Evolutionary conservation across 352 stramenopile species (phyloP).

Genomic region (Globisporangium spinosum): DNA sequence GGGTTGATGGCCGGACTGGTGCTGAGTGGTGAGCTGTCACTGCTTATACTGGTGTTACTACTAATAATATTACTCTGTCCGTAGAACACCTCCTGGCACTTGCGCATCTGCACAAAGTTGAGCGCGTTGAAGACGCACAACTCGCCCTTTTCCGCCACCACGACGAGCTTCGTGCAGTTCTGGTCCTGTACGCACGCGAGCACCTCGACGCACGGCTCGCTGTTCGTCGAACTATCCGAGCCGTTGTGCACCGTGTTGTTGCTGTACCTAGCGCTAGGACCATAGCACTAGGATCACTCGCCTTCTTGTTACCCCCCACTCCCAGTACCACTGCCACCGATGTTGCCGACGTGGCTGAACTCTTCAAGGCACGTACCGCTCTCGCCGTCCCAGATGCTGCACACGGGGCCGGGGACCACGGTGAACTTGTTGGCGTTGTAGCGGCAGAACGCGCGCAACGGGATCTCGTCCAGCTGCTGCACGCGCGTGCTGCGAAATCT

Average conservation of each 20-base stretch:
- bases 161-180: conserved; percentile 59
- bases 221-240: conserved; percentile 11
- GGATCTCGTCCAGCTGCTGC: conserved; percentile 70
- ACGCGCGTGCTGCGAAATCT: conserved; percentile 50
- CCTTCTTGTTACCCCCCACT: conserved; percentile 9
- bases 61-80: background rate
- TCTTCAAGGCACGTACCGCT: conserved; percentile 52
- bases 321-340: background rate
- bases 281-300: background rate
- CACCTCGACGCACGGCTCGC: conserved; percentile 37
- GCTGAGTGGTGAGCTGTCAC: background rate
- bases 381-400: conserved; percentile 70
- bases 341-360: conserved; percentile 43
- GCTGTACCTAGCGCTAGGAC: background rate
- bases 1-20: background rate
- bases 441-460: conserved; percentile 66
- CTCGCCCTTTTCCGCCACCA: conserved; percentile 50
- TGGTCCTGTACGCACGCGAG: conserved; percentile 48
- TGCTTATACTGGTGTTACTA: background rate
- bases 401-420: conserved; percentile 51
- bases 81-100: conserved; percentile 50
- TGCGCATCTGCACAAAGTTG: conserved; percentile 71
- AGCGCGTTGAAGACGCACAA: conserved; percentile 71
- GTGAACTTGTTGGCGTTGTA: conserved; percentile 68
- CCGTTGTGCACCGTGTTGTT: conserved; percentile 20